Base-by-base conservation (phyloP, 164 flowering plant genomes). In the Hamamelis virginiana region DNA sequence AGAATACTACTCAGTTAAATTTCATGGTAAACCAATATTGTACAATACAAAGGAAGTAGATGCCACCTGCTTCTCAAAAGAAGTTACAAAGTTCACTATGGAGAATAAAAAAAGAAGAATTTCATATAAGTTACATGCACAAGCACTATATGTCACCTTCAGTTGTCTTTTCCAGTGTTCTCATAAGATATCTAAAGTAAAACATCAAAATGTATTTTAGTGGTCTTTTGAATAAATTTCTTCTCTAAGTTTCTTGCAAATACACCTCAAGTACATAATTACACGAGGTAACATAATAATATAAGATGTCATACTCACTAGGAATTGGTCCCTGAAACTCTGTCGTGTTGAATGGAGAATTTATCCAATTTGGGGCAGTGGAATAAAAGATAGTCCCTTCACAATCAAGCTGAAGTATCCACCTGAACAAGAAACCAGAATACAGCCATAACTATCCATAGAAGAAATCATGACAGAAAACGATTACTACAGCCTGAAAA, bases 381-480 rank as follows among this genome's bases (percentile, higher is more conserved):
- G 97, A 88, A 78, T 94, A 94, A 75, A 88, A 88, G 68, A 87
- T 75, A 62, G 85, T 80, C 70, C 95, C 98, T 72, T 89, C 97
- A 64, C 65, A 73, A 75, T 94, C 98, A 76, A 94, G 92, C 77
- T 94, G 97, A 78, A 94, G 96, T 58, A 82, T 69, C 98, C 98
- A 94, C 98, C 98, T 94, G 72, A 60, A 73, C 22, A 59, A 60
- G 50, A 74, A 23, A 65, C n/a, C 55, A 66, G 51, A 41, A 60
- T 1, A 69, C 57, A 19, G 56, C 38, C 9, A 45, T 43, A 19
- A 73, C 0, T 13, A 4, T 18, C 26, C 12, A 11, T 62, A 25
- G 66, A 62, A 41, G 28, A 67, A 50, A 41, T 9, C 16, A 16
- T 26, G 23, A 64, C 8, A 69, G n/a, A n/a, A 25, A 14, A 26